Base-by-base conservation (phyloP, 2,329 filamentous ascomycete species). In the Cordyceps farinosa region DNA sequence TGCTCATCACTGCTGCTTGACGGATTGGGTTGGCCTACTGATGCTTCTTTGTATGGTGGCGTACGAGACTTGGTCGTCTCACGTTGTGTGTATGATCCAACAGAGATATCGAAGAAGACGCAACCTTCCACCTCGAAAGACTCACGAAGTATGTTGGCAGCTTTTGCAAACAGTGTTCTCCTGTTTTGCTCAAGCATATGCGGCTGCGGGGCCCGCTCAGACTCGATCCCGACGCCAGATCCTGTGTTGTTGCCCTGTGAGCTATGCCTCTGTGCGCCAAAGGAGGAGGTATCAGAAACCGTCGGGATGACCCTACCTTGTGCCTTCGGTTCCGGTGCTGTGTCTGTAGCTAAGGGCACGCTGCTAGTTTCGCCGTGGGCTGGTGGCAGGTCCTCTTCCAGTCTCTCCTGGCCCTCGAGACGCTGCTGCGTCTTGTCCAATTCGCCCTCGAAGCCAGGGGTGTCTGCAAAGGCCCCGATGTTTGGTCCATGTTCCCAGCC, bases 91-190 rank as follows among this genome's bases (percentile, higher is more conserved):
- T 66, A 66, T 6, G 70, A 68, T 2, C 67, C 69, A 30, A 32
- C 68, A 9, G 76, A 75, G 1, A 74, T 71, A 2, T 75, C 73
- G 0, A 74, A 70, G 68, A 71, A 71, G 1, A 72, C 40, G n/a
- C 71, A 72, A 0, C 78, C 78, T 17, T 78, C 76, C 0, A 76
- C 72, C 15, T 77, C 75, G 4, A 82, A 69, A 0, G 77, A 75
- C 36, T 80, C 71, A 1, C 76, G 69, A 8, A 82, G 72, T 2
- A 82, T 71, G 29, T 75, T 75, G 13, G 80, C 77, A 10, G 80
- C 81, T 29, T 77, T 78, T 0, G 75, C 75, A 54, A 81, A 80
- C 2, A 80, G 38, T 5, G 38, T 40, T 40, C 38, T 40, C 13
- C 38, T 40, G 38, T 40, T 40, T 13, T 40, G 38, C 38, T 40